These are phyloP conservation scores for Lactuca saligna DNA, from an alignment of 129 eudicot genomes.

Conservation along the genomic window DNA sequence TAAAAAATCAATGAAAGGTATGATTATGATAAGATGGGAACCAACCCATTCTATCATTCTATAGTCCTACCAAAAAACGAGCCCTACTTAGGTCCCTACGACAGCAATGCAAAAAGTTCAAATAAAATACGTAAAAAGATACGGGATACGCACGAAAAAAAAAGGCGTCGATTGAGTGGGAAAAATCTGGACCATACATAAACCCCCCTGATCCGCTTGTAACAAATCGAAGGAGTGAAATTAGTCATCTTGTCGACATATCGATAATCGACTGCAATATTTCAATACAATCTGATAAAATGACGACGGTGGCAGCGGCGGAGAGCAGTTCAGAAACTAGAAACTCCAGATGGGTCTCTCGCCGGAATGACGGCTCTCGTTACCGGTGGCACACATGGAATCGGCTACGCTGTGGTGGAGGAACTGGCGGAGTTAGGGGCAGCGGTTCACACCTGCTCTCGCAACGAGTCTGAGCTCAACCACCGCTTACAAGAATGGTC, in stretches of 20 bases:
- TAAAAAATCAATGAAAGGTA: too few relatives aligned
- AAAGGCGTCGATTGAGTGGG: not conserved
- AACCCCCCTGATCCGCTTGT: not conserved
- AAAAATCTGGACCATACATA: not conserved
- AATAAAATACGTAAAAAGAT: too few relatives aligned
- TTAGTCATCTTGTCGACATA: not conserved
- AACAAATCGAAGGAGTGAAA: not conserved
- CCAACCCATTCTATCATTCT: too few relatives aligned
- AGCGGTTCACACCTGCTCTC: slow-evolving; percentile 62
- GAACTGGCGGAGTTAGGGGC: slow-evolving; percentile 73
- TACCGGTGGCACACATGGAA: slow-evolving; percentile 88
- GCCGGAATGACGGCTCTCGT: slow-evolving; percentile 69
- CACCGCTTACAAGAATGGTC: slow-evolving; percentile 60
- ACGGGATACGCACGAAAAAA: too few relatives aligned
- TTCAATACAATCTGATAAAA: too few relatives aligned
- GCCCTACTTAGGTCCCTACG: too few relatives aligned
- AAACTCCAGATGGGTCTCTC: slow-evolving; percentile 69
- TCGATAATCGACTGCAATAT: not conserved
- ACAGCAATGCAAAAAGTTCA: too few relatives aligned
- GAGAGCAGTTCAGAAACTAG: slow-evolving; percentile 13
- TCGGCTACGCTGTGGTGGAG: slow-evolving; percentile 80
- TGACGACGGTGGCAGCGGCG: not conserved
- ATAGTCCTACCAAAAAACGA: too few relatives aligned
- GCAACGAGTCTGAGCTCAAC: slow-evolving; percentile 58
- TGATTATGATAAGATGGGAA: too few relatives aligned